Conservation (phyloP, 2,329 filamentous ascomycete species). For the Cadophora sp. region DNA sequence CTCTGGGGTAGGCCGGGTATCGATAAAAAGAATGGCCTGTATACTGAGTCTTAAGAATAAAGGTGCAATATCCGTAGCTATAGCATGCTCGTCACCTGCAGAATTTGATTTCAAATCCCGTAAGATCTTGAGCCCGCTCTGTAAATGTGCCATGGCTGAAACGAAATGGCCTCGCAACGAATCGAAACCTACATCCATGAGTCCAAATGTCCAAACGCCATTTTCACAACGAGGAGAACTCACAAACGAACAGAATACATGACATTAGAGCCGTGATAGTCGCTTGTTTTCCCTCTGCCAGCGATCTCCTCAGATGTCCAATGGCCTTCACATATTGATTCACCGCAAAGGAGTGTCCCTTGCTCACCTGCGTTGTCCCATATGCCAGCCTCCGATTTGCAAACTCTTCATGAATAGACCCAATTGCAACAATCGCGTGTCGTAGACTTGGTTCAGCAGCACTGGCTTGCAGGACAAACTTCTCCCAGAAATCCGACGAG, state of each 20-base stretch:
- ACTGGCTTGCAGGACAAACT: slow-evolving; percentile 41
- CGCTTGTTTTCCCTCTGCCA: slow-evolving; percentile 35
- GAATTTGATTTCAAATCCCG: slow-evolving; percentile 27
- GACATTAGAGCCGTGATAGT: slow-evolving; percentile 41
- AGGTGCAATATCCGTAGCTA: slow-evolving; percentile 37
- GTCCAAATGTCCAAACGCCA: background rate
- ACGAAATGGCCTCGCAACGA: slow-evolving; percentile 40
- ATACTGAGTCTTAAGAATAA: slow-evolving; percentile 40
- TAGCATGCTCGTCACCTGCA: slow-evolving; percentile 30
- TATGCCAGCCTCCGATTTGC: slow-evolving; percentile 27
- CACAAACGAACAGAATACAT: slow-evolving; percentile 42
- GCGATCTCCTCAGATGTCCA: slow-evolving; percentile 35
- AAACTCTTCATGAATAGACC: slow-evolving; percentile 42
- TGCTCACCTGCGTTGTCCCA: slow-evolving; percentile 19
- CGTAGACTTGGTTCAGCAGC: slow-evolving; percentile 38
- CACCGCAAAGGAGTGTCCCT: slow-evolving; percentile 36
- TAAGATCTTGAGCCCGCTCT: slow-evolving; percentile 42
- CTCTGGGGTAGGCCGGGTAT: slow-evolving; percentile 35
- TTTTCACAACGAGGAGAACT: background rate
- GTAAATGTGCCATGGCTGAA: slow-evolving; percentile 42
- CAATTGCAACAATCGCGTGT: slow-evolving; percentile 43
- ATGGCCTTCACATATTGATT: slow-evolving; percentile 45
- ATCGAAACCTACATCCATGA: slow-evolving; percentile 36
- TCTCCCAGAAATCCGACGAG: slow-evolving; percentile 39
- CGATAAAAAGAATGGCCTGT: slow-evolving; percentile 43